phyloP scores from a whole-genome alignment of 805 yeast genomes.

The Candida anglica region DNA sequence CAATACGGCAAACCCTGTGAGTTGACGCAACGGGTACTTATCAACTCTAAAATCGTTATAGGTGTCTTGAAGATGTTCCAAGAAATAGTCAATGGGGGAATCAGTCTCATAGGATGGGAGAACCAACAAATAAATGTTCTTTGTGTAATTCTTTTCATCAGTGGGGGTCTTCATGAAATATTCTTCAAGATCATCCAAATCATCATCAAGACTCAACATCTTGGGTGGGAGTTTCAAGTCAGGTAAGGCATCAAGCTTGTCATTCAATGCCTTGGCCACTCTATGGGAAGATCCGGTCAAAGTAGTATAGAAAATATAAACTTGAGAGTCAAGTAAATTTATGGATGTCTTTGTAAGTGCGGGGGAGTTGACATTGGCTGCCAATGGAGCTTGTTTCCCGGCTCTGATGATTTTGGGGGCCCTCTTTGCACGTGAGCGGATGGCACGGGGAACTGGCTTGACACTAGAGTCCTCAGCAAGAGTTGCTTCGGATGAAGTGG shows the following conservation, averaged over 20 bases:
- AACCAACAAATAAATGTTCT: constrained; percentile 64
- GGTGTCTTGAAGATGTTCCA: constrained; percentile 77
- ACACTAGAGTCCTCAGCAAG: neutral
- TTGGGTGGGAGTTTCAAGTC: constrained; percentile 40
- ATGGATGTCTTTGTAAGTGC: constrained; percentile 37
- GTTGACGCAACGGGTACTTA: constrained; percentile 64
- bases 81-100: constrained; percentile 84
- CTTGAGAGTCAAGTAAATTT: constrained; percentile 48
- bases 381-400: constrained; percentile 13
- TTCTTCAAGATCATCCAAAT: constrained; percentile 76
- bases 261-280: constrained; percentile 53
- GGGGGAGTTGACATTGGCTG: constrained; percentile 18
- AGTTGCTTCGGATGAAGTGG: constrained; percentile 28
- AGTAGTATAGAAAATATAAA: constrained; percentile 75
- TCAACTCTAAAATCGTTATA: constrained; percentile 83
- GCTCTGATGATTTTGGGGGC: constrained; percentile 42
- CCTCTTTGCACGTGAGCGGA: constrained; percentile 20
- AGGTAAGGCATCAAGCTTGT: constrained; percentile 26
- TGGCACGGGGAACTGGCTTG: constrained; percentile 11
- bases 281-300: constrained; percentile 79
- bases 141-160: constrained; percentile 16
- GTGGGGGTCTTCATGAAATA: constrained; percentile 67
- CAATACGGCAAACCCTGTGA: constrained; percentile 79
- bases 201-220: constrained; percentile 71
- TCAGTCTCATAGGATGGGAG: constrained; percentile 91